phyloP scores from a whole-genome alignment of 73 alveolate species.

The Blepharisma stoltei region DNA sequence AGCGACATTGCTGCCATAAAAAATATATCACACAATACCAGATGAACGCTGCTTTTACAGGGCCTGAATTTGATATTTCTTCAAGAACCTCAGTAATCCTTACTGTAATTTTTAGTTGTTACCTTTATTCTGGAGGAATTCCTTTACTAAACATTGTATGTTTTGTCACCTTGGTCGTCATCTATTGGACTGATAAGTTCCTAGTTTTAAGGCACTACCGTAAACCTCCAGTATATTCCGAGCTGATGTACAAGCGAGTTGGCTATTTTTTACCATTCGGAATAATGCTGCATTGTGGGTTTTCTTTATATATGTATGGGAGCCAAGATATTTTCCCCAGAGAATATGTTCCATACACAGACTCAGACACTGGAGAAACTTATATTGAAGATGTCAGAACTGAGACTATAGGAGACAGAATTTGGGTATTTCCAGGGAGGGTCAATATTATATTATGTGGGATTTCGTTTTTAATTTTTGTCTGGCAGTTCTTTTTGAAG shows the following conservation, averaged over 20 bases:
- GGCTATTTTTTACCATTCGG: conserved; percentile 45
- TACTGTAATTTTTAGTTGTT: conserved; percentile 38
- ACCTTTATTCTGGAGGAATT: conserved; percentile 38
- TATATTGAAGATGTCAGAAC: no score
- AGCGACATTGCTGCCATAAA: conserved; percentile 20
- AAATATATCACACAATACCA: conserved; percentile 37
- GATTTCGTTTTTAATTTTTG: no score
- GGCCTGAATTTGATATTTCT: conserved; percentile 54
- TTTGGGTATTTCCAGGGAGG: no score
- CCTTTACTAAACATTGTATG: conserved; percentile 40
- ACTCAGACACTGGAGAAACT: no score
- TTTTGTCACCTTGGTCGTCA: conserved; percentile 26
- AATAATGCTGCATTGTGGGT: conserved; percentile 45
- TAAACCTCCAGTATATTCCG: conserved; percentile 50
- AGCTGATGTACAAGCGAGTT: conserved; percentile 40
- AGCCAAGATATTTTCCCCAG: conserved; percentile 53
- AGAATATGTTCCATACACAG: no score
- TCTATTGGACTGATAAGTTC: conserved; percentile 38
- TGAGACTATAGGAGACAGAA: no score
- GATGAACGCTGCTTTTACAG: conserved; percentile 40
- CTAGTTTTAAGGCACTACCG: conserved; percentile 37
- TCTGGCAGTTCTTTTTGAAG: no score
- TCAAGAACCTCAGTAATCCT: conserved; percentile 38
- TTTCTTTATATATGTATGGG: conserved; percentile 65
- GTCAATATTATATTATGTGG: no score